These are phyloP conservation scores for Dryas alaskensis DNA, from an alignment of 306 rosid genomes.

Conservation along the genomic window DNA sequence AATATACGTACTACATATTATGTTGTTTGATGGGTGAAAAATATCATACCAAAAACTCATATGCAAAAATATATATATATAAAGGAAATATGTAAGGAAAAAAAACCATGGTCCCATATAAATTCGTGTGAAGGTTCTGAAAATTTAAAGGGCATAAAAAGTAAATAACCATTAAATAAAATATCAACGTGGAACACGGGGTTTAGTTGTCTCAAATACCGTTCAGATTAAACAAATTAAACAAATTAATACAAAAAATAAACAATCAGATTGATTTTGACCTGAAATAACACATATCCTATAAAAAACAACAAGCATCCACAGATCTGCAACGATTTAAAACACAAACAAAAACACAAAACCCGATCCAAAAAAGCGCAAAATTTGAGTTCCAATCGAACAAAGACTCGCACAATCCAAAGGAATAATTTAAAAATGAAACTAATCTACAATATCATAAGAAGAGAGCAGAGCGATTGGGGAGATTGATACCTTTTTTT, in stretches of 20 bases:
- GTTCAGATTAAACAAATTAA: not conserved
- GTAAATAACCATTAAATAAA: not conserved
- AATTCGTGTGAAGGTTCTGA: not conserved
- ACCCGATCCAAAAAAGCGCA: not conserved
- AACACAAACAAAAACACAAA: not conserved
- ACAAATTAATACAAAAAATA: not conserved
- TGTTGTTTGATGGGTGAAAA: too few species aligned
- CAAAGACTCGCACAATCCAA: not conserved
- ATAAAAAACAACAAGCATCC: not conserved
- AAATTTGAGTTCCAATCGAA: not conserved
- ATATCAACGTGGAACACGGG: too few species aligned
- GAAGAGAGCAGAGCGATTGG: not conserved
- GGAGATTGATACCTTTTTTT: not conserved
- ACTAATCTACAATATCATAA: not conserved
- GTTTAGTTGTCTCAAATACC: not conserved
- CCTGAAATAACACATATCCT: too few species aligned
- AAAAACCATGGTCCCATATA: not conserved
- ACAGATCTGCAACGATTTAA: conserved; percentile 20
- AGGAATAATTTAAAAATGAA: not conserved
- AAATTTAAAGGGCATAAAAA: not conserved
- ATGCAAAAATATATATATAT: not conserved
- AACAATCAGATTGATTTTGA: not conserved
- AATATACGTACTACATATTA: not conserved
- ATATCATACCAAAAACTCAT: too few species aligned
- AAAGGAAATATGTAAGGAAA: too few species aligned